Conservation (phyloP, 768 basidiomycete genomes). For the Suillus alpinus region DNA sequence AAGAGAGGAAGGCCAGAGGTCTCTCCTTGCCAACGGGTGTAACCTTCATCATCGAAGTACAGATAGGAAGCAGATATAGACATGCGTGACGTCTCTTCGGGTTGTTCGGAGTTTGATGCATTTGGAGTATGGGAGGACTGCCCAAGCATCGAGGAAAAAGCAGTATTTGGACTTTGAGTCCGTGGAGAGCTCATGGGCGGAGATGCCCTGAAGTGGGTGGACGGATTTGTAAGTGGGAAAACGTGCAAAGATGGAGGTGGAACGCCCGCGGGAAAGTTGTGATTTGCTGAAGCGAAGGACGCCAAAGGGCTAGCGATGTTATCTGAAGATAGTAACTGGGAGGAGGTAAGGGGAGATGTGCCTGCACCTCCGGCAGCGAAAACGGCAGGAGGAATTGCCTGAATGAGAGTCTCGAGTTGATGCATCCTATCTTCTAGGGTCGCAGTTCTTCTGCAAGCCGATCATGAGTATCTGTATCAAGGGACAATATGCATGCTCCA, state of each 20-base stretch:
- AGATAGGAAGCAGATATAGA: constrained; percentile 76
- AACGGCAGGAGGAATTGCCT: constrained; percentile 79
- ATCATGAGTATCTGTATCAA: constrained; percentile 4
- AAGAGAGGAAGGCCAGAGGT: constrained; percentile 89
- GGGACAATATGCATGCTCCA: constrained; percentile 13
- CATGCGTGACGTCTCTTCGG: constrained; percentile 60
- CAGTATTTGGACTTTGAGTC: constrained; percentile 42
- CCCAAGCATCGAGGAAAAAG: constrained; percentile 41
- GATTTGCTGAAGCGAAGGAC: constrained; percentile 39
- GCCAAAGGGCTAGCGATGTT: constrained; percentile 31
- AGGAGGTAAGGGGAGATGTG: constrained; percentile 27
- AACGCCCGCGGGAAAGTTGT: constrained; percentile 51
- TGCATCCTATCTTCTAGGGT: constrained; percentile 89
- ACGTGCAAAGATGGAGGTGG: constrained; percentile 78
- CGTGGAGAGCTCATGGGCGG: constrained; percentile 43
- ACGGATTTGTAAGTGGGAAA: constrained; percentile 79
- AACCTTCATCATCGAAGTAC: constrained; percentile 85
- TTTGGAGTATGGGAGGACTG: constrained; percentile 27
- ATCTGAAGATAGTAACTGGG: constrained; percentile 33
- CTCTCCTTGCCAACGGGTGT: constrained; percentile 89
- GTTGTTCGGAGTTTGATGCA: constrained; percentile 36
- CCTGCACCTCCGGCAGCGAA: constrained; percentile 58
- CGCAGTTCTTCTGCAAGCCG: constrained; percentile 58
- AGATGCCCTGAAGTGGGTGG: constrained; percentile 64
- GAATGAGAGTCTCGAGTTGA: constrained; percentile 80